These are phyloP conservation scores for Aspergillus sp. DNA, from an alignment of 2,329 filamentous ascomycete species.

Conservation along the genomic window DNA sequence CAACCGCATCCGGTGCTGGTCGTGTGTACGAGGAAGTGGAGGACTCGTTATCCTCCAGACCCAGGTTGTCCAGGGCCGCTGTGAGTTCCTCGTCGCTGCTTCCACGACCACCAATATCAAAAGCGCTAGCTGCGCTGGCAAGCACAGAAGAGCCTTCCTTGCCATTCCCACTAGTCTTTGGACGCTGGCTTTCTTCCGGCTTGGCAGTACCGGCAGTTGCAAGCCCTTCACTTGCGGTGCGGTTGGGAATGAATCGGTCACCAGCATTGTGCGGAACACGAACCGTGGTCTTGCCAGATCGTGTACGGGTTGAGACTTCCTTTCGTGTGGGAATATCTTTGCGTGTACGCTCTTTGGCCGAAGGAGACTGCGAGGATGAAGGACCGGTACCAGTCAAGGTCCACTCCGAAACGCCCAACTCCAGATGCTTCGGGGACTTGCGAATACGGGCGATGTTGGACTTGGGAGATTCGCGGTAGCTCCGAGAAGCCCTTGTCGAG, in stretches of 20 bases:
- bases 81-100: conserved; percentile 66
- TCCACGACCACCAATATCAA: conserved; percentile 55
- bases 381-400: conserved; percentile 76
- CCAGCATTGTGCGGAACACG: conserved; percentile 62
- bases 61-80: conserved; percentile 71
- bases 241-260: conserved; percentile 95
- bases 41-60: conserved; percentile 65
- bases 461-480: conserved; percentile 83
- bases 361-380: conserved; percentile 49
- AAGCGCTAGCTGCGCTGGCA: conserved; percentile 63
- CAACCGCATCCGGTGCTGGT: conserved; percentile 77
- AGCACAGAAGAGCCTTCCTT: conserved; percentile 69
- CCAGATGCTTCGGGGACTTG: conserved; percentile 75
- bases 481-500: conserved; percentile 30
- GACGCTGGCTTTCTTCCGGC: conserved; percentile 68
- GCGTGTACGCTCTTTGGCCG: conserved; percentile 49
- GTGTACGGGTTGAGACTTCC: conserved; percentile 46
- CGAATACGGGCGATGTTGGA: conserved; percentile 72
- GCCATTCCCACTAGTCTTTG: conserved; percentile 62
- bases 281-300: conserved; percentile 64
- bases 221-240: conserved; percentile 80
- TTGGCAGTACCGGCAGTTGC: conserved; percentile 75
- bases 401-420: conserved; percentile 90
- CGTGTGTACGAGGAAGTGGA: conserved; percentile 60
- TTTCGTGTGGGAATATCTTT: conserved; percentile 49